Evolutionary conservation across 2,329 filamentous ascomycete genomes (phyloP).

Genomic region (Onygena corvina): DNA sequence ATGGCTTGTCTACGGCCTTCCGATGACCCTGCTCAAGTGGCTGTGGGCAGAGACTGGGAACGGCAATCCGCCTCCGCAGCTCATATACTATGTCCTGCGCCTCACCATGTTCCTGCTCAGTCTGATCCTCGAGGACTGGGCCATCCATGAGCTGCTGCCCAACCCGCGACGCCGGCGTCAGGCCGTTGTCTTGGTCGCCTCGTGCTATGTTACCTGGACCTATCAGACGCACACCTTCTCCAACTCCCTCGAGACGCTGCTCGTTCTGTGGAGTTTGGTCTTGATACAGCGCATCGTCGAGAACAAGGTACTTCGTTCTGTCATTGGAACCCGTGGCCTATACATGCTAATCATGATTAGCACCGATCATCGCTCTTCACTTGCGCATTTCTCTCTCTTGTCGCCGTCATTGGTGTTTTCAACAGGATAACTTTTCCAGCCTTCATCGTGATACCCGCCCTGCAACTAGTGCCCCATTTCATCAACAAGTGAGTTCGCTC

Average conservation of each 20-base stretch:
- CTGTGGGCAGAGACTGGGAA: slow-evolving; percentile 75
- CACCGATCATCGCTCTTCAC: slow-evolving; percentile 64
- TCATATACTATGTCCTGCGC: slow-evolving; percentile 80
- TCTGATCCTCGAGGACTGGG: slow-evolving; percentile 97
- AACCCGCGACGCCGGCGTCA: slow-evolving; percentile 58
- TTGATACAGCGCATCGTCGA: slow-evolving; percentile 76
- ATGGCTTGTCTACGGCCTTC: slow-evolving; percentile 89
- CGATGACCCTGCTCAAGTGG: slow-evolving; percentile 87
- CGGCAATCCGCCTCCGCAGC: slow-evolving; percentile 62
- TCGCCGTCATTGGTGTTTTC: slow-evolving; percentile 77
- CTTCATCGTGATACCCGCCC: slow-evolving; percentile 71
- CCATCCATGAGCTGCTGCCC: slow-evolving; percentile 77
- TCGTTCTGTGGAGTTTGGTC: slow-evolving; percentile 87
- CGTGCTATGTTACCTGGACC: slow-evolving; percentile 97
- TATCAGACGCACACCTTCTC: slow-evolving; percentile 98
- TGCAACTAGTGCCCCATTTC: slow-evolving; percentile 78
- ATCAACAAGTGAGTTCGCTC: slow-evolving; percentile 53
- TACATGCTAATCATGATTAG: too few species aligned
- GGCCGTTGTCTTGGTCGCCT: slow-evolving; percentile 75
- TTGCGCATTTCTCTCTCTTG: slow-evolving; percentile 64
- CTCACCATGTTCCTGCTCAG: slow-evolving; percentile 87
- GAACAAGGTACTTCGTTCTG: slow-evolving; percentile 51
- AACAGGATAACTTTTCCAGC: slow-evolving; percentile 96
- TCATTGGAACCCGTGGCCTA: too few species aligned
- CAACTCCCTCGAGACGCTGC: slow-evolving; percentile 87